phyloP scores from a whole-genome alignment of 306 rosid genomes.

The Leucaena leucocephala region DNA sequence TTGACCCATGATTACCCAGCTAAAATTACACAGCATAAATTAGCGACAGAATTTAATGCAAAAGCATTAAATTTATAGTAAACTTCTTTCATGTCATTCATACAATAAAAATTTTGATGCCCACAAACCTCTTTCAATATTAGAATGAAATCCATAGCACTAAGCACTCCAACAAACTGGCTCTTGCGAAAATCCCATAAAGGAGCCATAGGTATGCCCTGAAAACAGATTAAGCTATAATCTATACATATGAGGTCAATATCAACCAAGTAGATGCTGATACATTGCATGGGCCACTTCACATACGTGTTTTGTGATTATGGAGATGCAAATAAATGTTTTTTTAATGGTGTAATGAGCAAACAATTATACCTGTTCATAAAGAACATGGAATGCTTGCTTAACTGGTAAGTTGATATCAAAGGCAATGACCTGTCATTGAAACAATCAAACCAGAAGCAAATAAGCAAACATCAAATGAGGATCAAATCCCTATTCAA shows the following conservation, averaged over 20 bases:
- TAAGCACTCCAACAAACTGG: slow-evolving; percentile 73
- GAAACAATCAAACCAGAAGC: slow-evolving; percentile 34
- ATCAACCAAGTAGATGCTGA: slow-evolving; percentile 14
- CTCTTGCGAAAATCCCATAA: slow-evolving; percentile 69
- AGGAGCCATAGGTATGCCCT: slow-evolving; percentile 79
- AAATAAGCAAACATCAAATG: slow-evolving; percentile 28
- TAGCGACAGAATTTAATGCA: slow-evolving; percentile 8
- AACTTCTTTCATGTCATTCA: neutral
- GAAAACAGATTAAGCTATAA: slow-evolving; percentile 40
- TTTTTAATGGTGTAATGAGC: neutral
- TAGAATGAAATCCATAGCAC: slow-evolving; percentile 82
- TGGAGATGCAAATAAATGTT: neutral
- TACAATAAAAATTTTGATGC: slow-evolving; percentile 27
- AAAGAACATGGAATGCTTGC: slow-evolving; percentile 83
- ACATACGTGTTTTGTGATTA: neutral
- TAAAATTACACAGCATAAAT: slow-evolving; percentile 44
- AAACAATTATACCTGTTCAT: slow-evolving; percentile 62
- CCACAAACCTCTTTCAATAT: slow-evolving; percentile 80
- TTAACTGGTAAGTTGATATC: slow-evolving; percentile 79
- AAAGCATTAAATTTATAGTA: neutral
- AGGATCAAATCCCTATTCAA: slow-evolving; percentile 25
- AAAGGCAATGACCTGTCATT: slow-evolving; percentile 68
- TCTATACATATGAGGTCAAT: slow-evolving; percentile 32
- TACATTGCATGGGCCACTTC: slow-evolving; percentile 20
- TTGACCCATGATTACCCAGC: slow-evolving; percentile 84